Conservation (phyloP, 371 early-diverging fungal species). For the Saksenaea oblongispora region DNA sequence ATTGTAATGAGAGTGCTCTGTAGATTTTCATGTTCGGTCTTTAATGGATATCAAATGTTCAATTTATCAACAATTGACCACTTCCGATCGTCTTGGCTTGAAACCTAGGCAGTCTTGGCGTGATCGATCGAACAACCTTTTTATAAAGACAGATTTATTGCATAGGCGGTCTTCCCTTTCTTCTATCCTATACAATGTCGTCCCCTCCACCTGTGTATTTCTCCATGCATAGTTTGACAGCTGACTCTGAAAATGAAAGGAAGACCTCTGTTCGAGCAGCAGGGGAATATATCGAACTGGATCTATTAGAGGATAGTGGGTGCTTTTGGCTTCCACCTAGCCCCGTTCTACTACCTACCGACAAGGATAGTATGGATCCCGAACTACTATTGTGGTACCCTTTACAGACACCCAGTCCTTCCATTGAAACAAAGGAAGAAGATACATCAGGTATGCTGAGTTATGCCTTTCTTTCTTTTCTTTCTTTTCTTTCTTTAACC, state of each 20-base stretch:
- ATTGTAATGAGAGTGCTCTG: no score
- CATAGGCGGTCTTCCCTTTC: neutral
- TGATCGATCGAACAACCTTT: neutral
- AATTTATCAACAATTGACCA: neutral
- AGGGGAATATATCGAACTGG: neutral
- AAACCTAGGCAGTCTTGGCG: neutral
- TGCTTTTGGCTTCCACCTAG: neutral
- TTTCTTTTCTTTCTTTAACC: no score
- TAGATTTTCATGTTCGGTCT: no score
- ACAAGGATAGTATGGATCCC: neutral
- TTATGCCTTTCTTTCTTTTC: no score
- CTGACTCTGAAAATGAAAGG: neutral
- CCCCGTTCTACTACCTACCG: neutral
- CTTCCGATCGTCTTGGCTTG: neutral
- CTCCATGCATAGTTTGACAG: neutral
- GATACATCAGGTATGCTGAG: no score
- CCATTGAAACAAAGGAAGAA: neutral
- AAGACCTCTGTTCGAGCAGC: neutral
- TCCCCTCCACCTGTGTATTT: neutral
- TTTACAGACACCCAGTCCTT: neutral
- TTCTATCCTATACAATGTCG: neutral
- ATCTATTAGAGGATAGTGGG: neutral
- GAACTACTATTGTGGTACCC: neutral
- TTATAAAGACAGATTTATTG: neutral
- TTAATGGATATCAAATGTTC: neutral